These are phyloP conservation scores for Aspergillus bridgeri DNA, from an alignment of 495 filamentous ascomycete species.

Conservation along the genomic window DNA sequence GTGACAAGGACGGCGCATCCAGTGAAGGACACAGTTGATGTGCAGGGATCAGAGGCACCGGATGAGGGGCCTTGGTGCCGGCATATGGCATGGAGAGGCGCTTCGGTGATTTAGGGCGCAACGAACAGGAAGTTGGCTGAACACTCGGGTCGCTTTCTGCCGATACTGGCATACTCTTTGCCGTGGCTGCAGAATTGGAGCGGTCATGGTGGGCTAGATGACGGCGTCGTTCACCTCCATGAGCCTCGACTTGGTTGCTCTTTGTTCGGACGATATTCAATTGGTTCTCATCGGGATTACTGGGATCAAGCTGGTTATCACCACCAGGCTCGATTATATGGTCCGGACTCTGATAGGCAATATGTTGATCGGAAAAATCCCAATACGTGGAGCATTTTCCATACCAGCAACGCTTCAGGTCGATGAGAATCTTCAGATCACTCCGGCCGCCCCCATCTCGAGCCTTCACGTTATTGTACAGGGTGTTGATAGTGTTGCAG, in stretches of 20 bases:
- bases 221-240: constrained; percentile 22
- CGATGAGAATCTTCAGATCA: constrained; percentile 85
- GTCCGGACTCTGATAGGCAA: constrained; percentile 54
- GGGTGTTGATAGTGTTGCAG: constrained; percentile 74
- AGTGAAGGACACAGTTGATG: constrained; percentile 21
- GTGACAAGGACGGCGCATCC: constrained; percentile 28
- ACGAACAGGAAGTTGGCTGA: constrained; percentile 76
- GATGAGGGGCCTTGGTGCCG: constrained; percentile 57
- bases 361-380: constrained; percentile 64
- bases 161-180: constrained; percentile 43
- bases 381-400: constrained; percentile 85
- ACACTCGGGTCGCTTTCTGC: constrained; percentile 55
- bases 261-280: constrained; percentile 6
- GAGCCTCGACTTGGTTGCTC: constrained; percentile 21
- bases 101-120: constrained; percentile 63
- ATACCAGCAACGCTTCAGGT: constrained; percentile 97
- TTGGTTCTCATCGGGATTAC: constrained; percentile 16
- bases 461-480: constrained; percentile 59
- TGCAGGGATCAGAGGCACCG: constrained; percentile 45
- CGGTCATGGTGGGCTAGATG: constrained; percentile 35
- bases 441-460: constrained; percentile 58
- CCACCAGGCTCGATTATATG: constrained; percentile 74
- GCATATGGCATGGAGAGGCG: constrained; percentile 37
- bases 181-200: constrained; percentile 42
- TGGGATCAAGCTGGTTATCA: constrained; percentile 26